Percentiles rank a stretch among this genome's conserved stretches.
phyloP scores from a whole-genome alignment of 306 rosid species.

The Hippophae tibetana region DNA sequence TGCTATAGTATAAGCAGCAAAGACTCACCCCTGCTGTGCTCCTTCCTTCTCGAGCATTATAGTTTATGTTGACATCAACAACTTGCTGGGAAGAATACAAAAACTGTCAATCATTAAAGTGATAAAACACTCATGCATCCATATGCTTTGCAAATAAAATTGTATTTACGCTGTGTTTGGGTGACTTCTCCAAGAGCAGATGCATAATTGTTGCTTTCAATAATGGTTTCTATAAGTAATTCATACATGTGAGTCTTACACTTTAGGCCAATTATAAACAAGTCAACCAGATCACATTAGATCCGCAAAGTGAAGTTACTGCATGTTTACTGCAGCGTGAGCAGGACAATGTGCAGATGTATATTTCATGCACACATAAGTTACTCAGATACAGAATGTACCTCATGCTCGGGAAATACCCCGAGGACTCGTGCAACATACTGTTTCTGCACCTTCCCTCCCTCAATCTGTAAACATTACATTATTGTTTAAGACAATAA shows the following conservation, averaged over 20 bases:
- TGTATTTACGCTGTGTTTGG: not conserved
- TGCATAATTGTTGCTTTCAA: no score
- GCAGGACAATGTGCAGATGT: not conserved
- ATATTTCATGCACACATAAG: constrained; percentile 1
- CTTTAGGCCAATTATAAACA: no score
- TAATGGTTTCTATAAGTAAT: no score
- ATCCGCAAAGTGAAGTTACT: no score
- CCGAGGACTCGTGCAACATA: constrained; percentile 76
- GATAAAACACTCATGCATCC: constrained; percentile 10
- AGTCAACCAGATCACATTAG: no score
- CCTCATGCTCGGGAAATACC: constrained; percentile 64
- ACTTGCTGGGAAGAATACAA: constrained; percentile 39
- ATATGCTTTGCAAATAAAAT: constrained; percentile 6
- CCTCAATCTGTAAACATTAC: constrained; percentile 61
- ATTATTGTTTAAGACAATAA: not conserved
- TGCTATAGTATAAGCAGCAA: not conserved
- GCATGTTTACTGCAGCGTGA: no score
- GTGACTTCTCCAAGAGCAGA: constrained; percentile 1
- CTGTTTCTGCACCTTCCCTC: constrained; percentile 68
- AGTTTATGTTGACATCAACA: constrained; percentile 64
- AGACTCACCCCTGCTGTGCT: constrained; percentile 74
- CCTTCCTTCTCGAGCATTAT: constrained; percentile 84
- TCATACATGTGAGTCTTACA: no score
- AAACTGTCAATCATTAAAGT: constrained; percentile 10
- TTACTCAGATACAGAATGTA: constrained; percentile 25